A percentile compares a stretch with the other conserved stretches of the same genome.
These are phyloP conservation scores for Salvia miltiorrhiza DNA, from an alignment of 257 asterid species.

Conservation along the genomic window DNA sequence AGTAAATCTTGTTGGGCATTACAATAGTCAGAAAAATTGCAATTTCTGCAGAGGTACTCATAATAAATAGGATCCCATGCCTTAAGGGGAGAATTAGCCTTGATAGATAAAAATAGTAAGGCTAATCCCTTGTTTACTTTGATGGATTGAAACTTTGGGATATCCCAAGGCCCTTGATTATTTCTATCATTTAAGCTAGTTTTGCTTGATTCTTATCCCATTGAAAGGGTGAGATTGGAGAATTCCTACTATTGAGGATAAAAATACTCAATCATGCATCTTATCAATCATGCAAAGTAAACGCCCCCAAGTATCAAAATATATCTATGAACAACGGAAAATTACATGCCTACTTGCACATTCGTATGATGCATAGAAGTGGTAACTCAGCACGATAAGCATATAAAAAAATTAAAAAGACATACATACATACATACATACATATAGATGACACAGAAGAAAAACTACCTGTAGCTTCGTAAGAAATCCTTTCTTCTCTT, in stretches of 20 bases:
- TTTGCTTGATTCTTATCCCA: too few relatives aligned
- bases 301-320: conserved; percentile 3
- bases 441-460: neutral
- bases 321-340: neutral
- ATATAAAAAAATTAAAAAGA: neutral
- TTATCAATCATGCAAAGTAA: too few relatives aligned
- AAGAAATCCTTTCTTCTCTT: conserved; percentile 88
- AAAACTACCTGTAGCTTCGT: conserved; percentile 77
- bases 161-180: too few relatives aligned
- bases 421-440: neutral
- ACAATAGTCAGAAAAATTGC: neutral
- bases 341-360: neutral
- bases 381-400: neutral
- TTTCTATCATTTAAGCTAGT: too few relatives aligned
- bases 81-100: too few relatives aligned
- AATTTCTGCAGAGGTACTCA: neutral
- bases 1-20: neutral
- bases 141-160: too few relatives aligned
- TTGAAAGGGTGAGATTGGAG: too few relatives aligned
- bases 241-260: too few relatives aligned
- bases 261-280: too few relatives aligned
- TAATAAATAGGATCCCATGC: neutral
- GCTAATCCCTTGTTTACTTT: too few relatives aligned
- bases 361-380: neutral
- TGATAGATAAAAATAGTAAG: too few relatives aligned